A percentile compares a stretch with the other conserved stretches of the same genome.
phyloP scores from a whole-genome alignment of 148 eudicot genomes.

The Camellia japonica region DNA sequence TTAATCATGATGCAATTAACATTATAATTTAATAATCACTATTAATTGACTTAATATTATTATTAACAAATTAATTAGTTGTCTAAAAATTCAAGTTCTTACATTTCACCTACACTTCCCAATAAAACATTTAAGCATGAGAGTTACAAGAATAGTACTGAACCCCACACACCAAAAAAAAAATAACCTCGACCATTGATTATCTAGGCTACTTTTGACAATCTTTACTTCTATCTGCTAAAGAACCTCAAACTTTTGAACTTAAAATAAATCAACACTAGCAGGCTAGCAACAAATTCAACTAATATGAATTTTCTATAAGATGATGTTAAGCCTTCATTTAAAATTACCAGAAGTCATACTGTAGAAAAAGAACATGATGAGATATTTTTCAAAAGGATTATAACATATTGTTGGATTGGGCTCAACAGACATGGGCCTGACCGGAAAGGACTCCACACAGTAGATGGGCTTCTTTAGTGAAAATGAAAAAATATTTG shows the following conservation, averaged over 20 bases:
- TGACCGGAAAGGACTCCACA: too few relatives aligned
- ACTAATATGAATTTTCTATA: background rate
- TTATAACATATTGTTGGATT: background rate
- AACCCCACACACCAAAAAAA: too few relatives aligned
- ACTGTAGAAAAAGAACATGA: background rate
- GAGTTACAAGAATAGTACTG: too few relatives aligned
- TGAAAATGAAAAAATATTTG: too few relatives aligned
- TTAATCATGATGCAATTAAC: too few relatives aligned
- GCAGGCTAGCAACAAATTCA: background rate
- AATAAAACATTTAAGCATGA: background rate
- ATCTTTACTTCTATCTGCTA: background rate
- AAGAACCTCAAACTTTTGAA: background rate
- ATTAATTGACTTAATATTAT: too few relatives aligned
- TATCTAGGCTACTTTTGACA: background rate
- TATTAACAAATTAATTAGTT: too few relatives aligned
- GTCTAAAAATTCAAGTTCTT: background rate
- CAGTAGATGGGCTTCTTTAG: too few relatives aligned
- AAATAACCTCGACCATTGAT: background rate
- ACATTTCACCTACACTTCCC: conserved; percentile 12
- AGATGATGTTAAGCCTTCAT: background rate
- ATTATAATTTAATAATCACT: too few relatives aligned
- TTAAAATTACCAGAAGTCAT: background rate
- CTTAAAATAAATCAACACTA: background rate
- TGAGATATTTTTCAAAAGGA: background rate
- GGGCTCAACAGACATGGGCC: too few relatives aligned